phyloP scores from a whole-genome alignment of 2,329 filamentous ascomycete species.

The Fusarium graminum region DNA sequence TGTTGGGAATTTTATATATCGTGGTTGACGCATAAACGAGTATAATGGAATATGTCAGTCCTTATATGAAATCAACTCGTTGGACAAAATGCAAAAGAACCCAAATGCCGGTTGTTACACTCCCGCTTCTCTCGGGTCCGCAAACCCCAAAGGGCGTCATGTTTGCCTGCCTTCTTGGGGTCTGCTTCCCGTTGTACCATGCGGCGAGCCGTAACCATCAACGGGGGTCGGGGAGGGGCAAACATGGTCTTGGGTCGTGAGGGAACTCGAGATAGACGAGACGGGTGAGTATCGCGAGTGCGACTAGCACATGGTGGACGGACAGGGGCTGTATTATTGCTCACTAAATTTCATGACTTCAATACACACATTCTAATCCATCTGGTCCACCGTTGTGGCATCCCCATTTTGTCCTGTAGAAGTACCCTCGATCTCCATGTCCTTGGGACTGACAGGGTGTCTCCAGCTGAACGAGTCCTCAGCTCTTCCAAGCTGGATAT shows the following conservation, averaged over 20 bases:
- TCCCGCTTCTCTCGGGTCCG: constrained; percentile 32
- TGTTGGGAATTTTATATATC: not conserved
- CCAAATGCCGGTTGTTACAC: constrained; percentile 36
- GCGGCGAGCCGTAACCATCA: constrained; percentile 38
- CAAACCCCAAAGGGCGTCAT: constrained; percentile 35
- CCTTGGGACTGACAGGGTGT: constrained; percentile 59
- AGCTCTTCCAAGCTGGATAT: constrained; percentile 85
- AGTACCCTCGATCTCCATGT: constrained; percentile 58
- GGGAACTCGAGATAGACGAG: constrained; percentile 40
- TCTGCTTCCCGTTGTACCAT: constrained; percentile 35
- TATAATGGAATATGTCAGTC: not conserved
- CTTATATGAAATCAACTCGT: constrained; percentile 1
- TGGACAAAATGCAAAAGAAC: not conserved
- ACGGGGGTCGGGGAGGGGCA: constrained; percentile 38
- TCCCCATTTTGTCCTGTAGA: constrained; percentile 36
- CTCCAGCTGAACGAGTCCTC: constrained; percentile 84
- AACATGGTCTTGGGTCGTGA: constrained; percentile 36
- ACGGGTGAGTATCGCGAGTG: constrained; percentile 41
- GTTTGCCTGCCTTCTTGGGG: constrained; percentile 24
- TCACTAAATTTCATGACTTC: not conserved
- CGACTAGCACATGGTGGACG: constrained; percentile 24
- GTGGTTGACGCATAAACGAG: no score
- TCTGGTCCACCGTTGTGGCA: constrained; percentile 52
- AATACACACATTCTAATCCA: constrained; percentile 44
- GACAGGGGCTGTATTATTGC: not conserved